Evolutionary conservation across 2,329 filamentous ascomycete genomes (phyloP).

Genomic region (Fusarium coicis): DNA sequence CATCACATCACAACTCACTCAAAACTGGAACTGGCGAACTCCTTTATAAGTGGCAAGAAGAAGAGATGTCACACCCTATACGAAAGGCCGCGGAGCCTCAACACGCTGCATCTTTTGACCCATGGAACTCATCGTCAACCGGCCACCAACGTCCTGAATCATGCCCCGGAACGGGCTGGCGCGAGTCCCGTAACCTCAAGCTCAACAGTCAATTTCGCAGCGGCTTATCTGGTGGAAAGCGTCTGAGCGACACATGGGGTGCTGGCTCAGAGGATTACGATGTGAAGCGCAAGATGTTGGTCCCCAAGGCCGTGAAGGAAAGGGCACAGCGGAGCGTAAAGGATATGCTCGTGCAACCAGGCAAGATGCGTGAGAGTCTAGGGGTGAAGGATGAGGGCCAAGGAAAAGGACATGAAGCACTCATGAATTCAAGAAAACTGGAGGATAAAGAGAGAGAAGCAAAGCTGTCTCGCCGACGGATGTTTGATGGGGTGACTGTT

Average conservation of each 20-base stretch:
- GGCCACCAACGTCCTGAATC: slow-evolving; percentile 84
- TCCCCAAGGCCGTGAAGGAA: slow-evolving; percentile 56
- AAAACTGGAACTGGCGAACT: not conserved
- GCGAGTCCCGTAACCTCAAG: slow-evolving; percentile 74
- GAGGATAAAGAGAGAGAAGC: slow-evolving; percentile 62
- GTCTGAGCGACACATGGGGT: slow-evolving; percentile 73
- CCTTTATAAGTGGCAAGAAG: not conserved
- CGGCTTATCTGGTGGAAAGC: slow-evolving; percentile 65
- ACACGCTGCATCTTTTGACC: slow-evolving; percentile 65
- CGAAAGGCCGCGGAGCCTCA: slow-evolving; percentile 55
- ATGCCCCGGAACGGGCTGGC: slow-evolving; percentile 73
- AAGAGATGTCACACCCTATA: slow-evolving; percentile 8
- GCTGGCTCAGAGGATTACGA: slow-evolving; percentile 69
- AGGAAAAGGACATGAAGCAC: slow-evolving; percentile 39
- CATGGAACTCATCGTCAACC: slow-evolving; percentile 78
- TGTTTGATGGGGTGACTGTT: slow-evolving; percentile 79
- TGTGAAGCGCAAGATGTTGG: slow-evolving; percentile 54
- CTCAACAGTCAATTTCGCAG: slow-evolving; percentile 74
- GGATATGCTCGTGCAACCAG: slow-evolving; percentile 64
- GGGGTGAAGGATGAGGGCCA: not conserved
- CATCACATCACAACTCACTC: not conserved
- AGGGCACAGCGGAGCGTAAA: slow-evolving; percentile 57
- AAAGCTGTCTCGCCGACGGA: slow-evolving; percentile 48
- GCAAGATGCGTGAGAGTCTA: slow-evolving; percentile 52
- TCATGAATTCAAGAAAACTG: slow-evolving; percentile 49